Base-by-base conservation (phyloP, 345 rosid species). In the Toxicodendron radicans region DNA sequence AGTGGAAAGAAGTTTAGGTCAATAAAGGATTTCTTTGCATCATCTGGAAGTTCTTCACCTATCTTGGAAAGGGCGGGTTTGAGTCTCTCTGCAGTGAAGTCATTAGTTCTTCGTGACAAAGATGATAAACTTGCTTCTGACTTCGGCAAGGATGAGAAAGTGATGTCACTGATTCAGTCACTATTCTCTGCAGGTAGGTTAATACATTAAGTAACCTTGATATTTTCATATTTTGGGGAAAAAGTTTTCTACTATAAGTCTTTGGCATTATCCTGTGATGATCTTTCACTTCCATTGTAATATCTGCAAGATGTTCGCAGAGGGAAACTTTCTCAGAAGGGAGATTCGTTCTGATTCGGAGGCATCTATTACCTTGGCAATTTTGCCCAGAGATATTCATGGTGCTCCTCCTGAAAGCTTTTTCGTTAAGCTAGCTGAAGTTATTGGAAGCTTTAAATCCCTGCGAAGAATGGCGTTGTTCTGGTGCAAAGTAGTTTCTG, bases 51-150 rank as follows among this genome's bases (percentile, higher is more conserved):
- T 75, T 91, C 97, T 83, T 95, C 99, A 70, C 99, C 99, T 20
- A 80, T 79, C 57, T 85, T 77, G 87, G 98, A 95, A 76, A 89
- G 91, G 74, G 81, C 94, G 32, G 90, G 92, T 79, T 82, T 93
- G 86, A 91, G 91, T 81, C 89, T 95, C 71, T 91, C 93, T 68
- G 98, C 90, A 5, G 90, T 95, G 79, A 95, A 85, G 86, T 93
- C 92, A 21, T 82, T 95, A 68, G 96, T 95, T 76, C 91, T 87
- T 82, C 94, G 97, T 79, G 99, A 93, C 73, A 95, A 90, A 81
- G 99, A 91, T 73, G 96, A 89, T 66, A 92, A 88, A 63, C 73
- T 83, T 75, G 77, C 79, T 27, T 83, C 89, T 45, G 85, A 85
- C 78, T 85, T 81, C 78, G 92, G 84, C 73, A 89, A 88, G 70